Evolutionary conservation across 768 basidiomycete species (phyloP), one percentile per base, ranked within the genome.

Genomic region (Lentinula sp.): DNA sequence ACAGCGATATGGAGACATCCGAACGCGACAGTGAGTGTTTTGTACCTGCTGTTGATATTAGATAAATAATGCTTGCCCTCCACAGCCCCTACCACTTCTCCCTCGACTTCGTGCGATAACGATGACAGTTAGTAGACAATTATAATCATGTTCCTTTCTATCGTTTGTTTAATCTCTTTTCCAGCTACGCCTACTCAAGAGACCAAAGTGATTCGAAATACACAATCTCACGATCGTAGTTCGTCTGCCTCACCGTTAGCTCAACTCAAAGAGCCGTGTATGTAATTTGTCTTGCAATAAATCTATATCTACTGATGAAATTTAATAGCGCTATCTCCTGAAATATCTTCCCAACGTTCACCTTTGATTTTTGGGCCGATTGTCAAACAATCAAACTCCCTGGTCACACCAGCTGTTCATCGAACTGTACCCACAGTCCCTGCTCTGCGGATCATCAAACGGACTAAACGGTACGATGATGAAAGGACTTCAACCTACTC

Each of bases 381-480:
- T 18, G 31, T 42, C 23, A 43, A 28, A 6, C 57, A 10, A 31
- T 23, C 52, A n/a, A 53, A 39, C 13, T 23, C 62, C 59, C 21
- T 59, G 50, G 61, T 59, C 50, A 61, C 59, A 57, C 56, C 61
- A 31, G 57, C 65, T 35, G 62, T 64, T 42, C 75, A 71, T 45
- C 77, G 59, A 39, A 60, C 21, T 15, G 49, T 18, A 10, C 34
- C 59, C 9, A 37, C 75, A 1, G 70, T 81, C 23, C 76, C 76
- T 52, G 82, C 77, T 48, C 67, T 82, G 42, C 76, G 74, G 35
- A 80, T 83, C n/a, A 75, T 83, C 31, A 84, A 83, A 63, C 73
- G 80, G 50, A 64, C 66, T 18, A 70, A 69, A 56, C 42, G 51
- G 46, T 39, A 56, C 28, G 64, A 51, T 40, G 66, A 69, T 58